Conservation (phyloP, 805 yeast genomes). For the Lachancea dasiensis region DNA sequence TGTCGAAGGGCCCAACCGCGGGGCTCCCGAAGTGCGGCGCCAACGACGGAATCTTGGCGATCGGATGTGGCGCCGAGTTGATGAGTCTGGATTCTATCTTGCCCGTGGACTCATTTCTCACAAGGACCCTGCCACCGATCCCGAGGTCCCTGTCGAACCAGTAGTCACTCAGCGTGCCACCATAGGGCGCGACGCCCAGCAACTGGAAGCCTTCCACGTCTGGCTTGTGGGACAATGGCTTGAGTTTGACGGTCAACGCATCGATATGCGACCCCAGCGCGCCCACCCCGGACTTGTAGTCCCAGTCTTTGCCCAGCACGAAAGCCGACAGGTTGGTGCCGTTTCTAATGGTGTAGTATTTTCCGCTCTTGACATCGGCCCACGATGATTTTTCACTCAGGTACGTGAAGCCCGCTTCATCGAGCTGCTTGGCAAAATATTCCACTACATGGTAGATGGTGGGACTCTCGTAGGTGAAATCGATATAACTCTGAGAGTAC, state of each 20-base stretch:
- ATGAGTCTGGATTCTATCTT: slow-evolving; percentile 41
- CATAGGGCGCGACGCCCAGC: slow-evolving; percentile 79
- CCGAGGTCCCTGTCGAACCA: slow-evolving; percentile 90
- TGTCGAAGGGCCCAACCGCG: slow-evolving; percentile 64
- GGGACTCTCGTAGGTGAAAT: slow-evolving; percentile 67
- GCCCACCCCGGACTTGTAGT: slow-evolving; percentile 59
- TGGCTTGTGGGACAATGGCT: slow-evolving; percentile 61
- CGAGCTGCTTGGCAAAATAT: slow-evolving; percentile 43
- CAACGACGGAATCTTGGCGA: slow-evolving; percentile 76
- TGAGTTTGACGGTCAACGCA: slow-evolving; percentile 59
- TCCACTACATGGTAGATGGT: slow-evolving; percentile 69
- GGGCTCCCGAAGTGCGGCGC: slow-evolving; percentile 84
- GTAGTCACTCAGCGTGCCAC: slow-evolving; percentile 56
- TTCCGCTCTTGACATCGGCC: slow-evolving; percentile 38
- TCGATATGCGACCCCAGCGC: slow-evolving; percentile 73
- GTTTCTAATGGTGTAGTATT: slow-evolving; percentile 62
- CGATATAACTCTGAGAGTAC: slow-evolving; percentile 49
- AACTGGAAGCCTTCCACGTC: slow-evolving; percentile 68
- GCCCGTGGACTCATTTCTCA: slow-evolving; percentile 35
- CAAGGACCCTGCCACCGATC: slow-evolving; percentile 69
- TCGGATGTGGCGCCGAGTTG: slow-evolving; percentile 57
- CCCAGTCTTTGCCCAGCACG: slow-evolving; percentile 60
- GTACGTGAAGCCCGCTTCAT: slow-evolving; percentile 55
- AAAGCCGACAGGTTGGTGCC: slow-evolving; percentile 68
- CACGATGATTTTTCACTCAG: slow-evolving; percentile 53